Evolutionary conservation across 441 rosid species (phyloP).

Genomic region (Adansonia madagascariensis): DNA sequence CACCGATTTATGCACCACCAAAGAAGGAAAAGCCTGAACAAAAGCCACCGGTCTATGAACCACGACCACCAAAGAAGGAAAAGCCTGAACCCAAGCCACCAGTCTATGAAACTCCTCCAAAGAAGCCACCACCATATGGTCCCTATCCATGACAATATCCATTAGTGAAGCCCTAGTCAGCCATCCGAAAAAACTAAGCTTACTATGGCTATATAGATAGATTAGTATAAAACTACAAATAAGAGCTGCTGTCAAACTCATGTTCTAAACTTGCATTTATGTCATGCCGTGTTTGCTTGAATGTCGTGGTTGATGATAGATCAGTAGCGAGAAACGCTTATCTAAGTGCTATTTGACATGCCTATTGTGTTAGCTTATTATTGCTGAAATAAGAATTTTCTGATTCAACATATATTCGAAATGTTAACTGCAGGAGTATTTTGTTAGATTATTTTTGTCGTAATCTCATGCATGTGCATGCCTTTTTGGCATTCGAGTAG

Average conservation of each 20-base stretch:
- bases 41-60: neutral
- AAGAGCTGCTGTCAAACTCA: slow-evolving; percentile 24
- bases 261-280: too few species aligned
- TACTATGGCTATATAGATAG: neutral
- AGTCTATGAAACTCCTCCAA: neutral
- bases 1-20: slow-evolving; percentile 8
- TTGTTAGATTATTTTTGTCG: neutral
- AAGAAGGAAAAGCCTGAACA: slow-evolving; percentile 13
- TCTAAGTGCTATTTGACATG: neutral
- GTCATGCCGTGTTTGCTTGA: neutral
- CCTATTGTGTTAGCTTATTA: neutral
- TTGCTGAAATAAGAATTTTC: neutral
- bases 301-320: neutral
- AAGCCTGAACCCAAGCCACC: neutral
- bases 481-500: neutral
- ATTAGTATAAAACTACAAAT: slow-evolving; percentile 4
- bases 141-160: slow-evolving; percentile 27
- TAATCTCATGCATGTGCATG: neutral
- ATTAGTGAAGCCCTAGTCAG: neutral
- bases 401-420: neutral
- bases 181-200: neutral
- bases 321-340: neutral
- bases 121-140: slow-evolving; percentile 26
- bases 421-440: slow-evolving; percentile 14
- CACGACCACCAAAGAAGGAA: too few species aligned